phyloP scores from a whole-genome alignment of 2,329 filamentous ascomycete species.

The Monilinia laxa region DNA sequence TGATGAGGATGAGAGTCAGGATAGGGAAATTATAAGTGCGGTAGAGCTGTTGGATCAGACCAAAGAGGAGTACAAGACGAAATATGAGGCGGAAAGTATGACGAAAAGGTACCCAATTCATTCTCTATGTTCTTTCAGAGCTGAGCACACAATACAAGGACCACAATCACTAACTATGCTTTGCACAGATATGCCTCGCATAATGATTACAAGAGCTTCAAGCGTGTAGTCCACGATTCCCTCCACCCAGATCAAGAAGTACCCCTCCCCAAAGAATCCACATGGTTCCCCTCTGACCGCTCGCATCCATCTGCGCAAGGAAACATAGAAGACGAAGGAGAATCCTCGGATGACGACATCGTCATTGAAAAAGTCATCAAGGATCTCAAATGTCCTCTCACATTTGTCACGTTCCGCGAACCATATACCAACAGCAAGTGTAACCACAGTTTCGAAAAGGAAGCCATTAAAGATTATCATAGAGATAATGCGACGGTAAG shows the following conservation, averaged over 20 bases:
- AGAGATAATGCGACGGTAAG: slow-evolving; percentile 19
- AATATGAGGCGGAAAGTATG: slow-evolving; percentile 44
- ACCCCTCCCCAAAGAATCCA: slow-evolving; percentile 54
- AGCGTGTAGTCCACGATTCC: slow-evolving; percentile 60
- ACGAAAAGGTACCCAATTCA: slow-evolving; percentile 42
- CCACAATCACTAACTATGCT: slow-evolving; percentile 16
- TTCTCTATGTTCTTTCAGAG: background rate
- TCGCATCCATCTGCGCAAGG: background rate
- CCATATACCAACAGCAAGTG: slow-evolving; percentile 67
- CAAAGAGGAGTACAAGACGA: slow-evolving; percentile 39
- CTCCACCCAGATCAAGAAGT: slow-evolving; percentile 50
- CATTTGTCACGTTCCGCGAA: slow-evolving; percentile 61
- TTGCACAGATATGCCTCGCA: slow-evolving; percentile 54
- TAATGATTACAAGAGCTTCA: slow-evolving; percentile 61
- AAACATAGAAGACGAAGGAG: slow-evolving; percentile 29
- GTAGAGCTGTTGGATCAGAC: slow-evolving; percentile 42
- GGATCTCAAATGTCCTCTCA: slow-evolving; percentile 69
- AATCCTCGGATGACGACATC: slow-evolving; percentile 63
- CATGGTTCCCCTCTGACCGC: slow-evolving; percentile 55
- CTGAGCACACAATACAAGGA: background rate
- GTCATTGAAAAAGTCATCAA: slow-evolving; percentile 62
- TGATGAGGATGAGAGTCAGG: slow-evolving; percentile 43
- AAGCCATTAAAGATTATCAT: slow-evolving; percentile 55
- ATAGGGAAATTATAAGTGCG: slow-evolving; percentile 42
- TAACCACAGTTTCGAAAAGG: slow-evolving; percentile 70